A percentile compares a stretch with the other conserved stretches of the same genome.
phyloP scores from a whole-genome alignment of 306 rosid genomes.

The Lathyrus sativus region DNA sequence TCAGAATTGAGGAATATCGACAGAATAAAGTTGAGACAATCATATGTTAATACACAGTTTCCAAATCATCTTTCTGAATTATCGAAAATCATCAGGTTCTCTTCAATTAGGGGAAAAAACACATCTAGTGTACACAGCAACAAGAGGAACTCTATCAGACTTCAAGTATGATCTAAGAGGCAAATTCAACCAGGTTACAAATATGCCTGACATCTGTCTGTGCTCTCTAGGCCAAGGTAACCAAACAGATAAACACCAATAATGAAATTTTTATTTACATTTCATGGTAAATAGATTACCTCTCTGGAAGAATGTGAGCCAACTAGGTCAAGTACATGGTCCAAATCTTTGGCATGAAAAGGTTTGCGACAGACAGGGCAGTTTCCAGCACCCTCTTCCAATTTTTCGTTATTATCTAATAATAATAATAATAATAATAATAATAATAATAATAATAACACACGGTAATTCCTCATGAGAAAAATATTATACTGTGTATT shows the following conservation, averaged over 20 bases:
- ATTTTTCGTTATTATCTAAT: slow-evolving; percentile 37
- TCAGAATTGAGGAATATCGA: not conserved
- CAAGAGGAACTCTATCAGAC: not conserved
- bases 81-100: not conserved
- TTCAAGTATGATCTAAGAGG: not conserved
- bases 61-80: not conserved
- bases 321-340: slow-evolving; percentile 73
- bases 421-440: slow-evolving; percentile 5
- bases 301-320: slow-evolving; percentile 50
- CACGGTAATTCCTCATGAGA: slow-evolving; percentile 29
- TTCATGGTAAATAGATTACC: slow-evolving; percentile 47
- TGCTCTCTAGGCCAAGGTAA: not conserved
- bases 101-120: not conserved
- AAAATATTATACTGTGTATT: not conserved
- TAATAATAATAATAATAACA: slow-evolving; percentile 30
- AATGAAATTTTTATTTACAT: not conserved
- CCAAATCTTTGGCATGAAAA: slow-evolving; percentile 66
- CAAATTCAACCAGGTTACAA: not conserved
- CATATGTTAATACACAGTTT: not conserved
- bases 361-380: slow-evolving; percentile 87
- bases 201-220: not conserved
- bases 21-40: slow-evolving; percentile 7
- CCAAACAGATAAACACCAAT: slow-evolving; percentile 30
- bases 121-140: not conserved
- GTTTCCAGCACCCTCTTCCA: slow-evolving; percentile 57